A percentile compares a stretch with the other conserved stretches of the same genome.
phyloP scores from a whole-genome alignment of 495 filamentous ascomycete species.

The Parathielavia appendiculata region DNA sequence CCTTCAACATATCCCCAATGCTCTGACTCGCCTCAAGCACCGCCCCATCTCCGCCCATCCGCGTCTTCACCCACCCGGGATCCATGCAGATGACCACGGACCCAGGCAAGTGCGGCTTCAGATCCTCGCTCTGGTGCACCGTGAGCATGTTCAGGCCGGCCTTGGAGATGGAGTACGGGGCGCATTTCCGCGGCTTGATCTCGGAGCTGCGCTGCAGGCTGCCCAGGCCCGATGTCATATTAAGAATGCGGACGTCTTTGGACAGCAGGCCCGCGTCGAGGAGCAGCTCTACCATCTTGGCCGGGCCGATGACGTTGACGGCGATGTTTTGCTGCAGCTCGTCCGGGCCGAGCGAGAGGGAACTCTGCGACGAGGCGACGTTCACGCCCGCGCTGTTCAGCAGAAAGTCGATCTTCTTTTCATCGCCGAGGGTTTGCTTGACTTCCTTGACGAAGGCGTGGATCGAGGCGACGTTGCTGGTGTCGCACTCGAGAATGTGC shows the following conservation, averaged over 20 bases:
- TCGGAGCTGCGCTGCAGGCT: conserved; percentile 18
- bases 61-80: conserved; percentile 61
- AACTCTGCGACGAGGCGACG: conserved; percentile 28
- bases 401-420: conserved; percentile 40
- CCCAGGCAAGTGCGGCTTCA: conserved; percentile 33
- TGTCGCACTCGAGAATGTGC: conserved; percentile 46
- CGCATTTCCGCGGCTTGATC: conserved; percentile 20
- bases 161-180: conserved; percentile 41
- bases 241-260: conserved; percentile 30
- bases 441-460: conserved; percentile 30
- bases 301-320: conserved; percentile 42
- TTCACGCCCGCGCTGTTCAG: conserved; percentile 45
- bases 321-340: conserved; percentile 29
- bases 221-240: conserved; percentile 39
- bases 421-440: conserved; percentile 21
- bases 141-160: conserved; percentile 42
- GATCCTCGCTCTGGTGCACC: conserved; percentile 37
- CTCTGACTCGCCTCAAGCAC: conserved; percentile 44
- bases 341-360: conserved; percentile 33
- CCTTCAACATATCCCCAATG: conserved; percentile 33
- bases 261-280: conserved; percentile 26
- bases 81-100: conserved; percentile 49
- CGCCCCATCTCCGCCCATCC: conserved; percentile 53
- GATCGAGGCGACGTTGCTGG: conserved; percentile 31
- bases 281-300: conserved; percentile 33